Conservation (phyloP, 495 filamentous ascomycete species). For the Aspergillus haitiensis region DNA sequence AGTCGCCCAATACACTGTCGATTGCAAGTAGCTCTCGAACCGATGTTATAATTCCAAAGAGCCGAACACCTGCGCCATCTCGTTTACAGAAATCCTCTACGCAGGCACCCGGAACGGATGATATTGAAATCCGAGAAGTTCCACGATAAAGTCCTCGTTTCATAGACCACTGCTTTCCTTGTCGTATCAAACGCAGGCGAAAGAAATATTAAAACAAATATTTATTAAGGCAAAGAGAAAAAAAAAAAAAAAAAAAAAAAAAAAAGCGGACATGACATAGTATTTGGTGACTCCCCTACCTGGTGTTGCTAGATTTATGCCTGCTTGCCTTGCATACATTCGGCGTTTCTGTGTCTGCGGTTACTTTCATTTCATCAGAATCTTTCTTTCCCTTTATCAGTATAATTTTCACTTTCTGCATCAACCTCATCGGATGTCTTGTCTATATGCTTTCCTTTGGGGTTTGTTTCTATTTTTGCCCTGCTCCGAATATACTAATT, state of each 20-base stretch:
- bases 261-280: not conserved
- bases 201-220: too few relatives aligned
- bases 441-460: conserved; percentile 17
- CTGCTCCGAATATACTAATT: conserved; percentile 6
- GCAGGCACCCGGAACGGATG: conserved; percentile 9
- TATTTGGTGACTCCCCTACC: not conserved
- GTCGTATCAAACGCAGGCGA: not conserved
- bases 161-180: not conserved
- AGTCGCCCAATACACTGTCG: conserved; percentile 26
- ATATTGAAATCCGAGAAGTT: conserved; percentile 36
- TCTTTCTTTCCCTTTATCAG: conserved; percentile 7
- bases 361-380: conserved; percentile 15
- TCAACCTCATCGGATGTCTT: conserved; percentile 11
- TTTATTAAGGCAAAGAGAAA: not conserved
- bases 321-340: conserved; percentile 28
- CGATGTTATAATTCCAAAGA: conserved; percentile 22
- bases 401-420: conserved; percentile 14
- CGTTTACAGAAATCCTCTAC: conserved; percentile 29
- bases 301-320: not conserved
- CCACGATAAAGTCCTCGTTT: conserved; percentile 13
- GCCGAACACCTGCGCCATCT: conserved; percentile 20
- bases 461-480: conserved; percentile 8
- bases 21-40: conserved; percentile 38
- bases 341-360: conserved; percentile 26
- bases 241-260: conserved; percentile 1